Evolutionary conservation across 441 rosid genomes (phyloP).

Genomic region (Croton laevigatus): DNA sequence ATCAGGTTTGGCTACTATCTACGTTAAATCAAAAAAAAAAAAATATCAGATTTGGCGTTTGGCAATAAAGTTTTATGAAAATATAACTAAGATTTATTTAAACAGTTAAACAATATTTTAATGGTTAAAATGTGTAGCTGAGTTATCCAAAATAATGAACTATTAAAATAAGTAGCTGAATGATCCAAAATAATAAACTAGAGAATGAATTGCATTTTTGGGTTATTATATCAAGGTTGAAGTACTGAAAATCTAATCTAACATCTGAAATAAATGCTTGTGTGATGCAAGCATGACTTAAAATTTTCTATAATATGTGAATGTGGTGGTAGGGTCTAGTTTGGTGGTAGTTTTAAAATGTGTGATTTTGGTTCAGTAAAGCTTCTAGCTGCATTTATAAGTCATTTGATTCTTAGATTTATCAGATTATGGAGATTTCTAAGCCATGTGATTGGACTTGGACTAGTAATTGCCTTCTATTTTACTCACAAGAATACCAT

Average conservation of each 20-base stretch:
- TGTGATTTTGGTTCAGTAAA: neutral
- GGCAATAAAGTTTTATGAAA: too few relatives aligned
- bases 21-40: too few relatives aligned
- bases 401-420: neutral
- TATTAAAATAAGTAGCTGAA: too few relatives aligned
- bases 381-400: conserved; percentile 12
- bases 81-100: too few relatives aligned
- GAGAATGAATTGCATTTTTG: neutral
- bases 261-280: conserved; percentile 4
- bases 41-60: too few relatives aligned
- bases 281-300: conserved; percentile 10
- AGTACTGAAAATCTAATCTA: neutral
- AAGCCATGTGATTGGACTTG: neutral
- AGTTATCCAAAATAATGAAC: too few relatives aligned
- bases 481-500: neutral
- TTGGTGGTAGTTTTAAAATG: conserved; percentile 21
- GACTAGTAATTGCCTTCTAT: neutral
- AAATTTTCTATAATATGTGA: neutral
- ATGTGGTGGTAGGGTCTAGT: neutral
- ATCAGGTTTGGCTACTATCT: too few relatives aligned
- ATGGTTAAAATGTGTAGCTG: too few relatives aligned
- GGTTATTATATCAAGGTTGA: neutral
- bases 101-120: too few relatives aligned
- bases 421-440: conserved; percentile 4
- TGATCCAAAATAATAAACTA: too few relatives aligned